Evolutionary conservation across 257 asterid species (phyloP).

Genomic region (Nemophila menziesii): DNA sequence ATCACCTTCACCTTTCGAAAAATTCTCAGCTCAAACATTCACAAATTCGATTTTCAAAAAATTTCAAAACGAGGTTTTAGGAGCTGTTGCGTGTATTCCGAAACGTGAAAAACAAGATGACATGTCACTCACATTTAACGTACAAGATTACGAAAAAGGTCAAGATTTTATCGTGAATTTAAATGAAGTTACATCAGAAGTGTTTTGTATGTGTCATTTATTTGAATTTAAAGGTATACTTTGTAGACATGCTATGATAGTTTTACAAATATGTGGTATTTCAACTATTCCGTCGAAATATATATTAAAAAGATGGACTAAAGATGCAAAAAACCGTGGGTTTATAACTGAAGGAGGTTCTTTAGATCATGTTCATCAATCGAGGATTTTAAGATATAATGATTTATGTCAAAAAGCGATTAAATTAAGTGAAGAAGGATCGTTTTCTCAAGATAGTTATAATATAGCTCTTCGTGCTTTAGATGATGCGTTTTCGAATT

Average conservation of each 20-base stretch:
- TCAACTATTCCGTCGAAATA: constrained; percentile 65
- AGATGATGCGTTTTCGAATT: constrained; percentile 73
- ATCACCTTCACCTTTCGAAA: constrained; percentile 97
- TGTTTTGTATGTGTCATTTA: constrained; percentile 68
- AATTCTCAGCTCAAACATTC: constrained; percentile 63
- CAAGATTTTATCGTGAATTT: constrained; percentile 60
- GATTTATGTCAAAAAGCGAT: constrained; percentile 68
- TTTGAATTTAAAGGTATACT: constrained; percentile 82
- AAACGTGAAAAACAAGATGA: constrained; percentile 56
- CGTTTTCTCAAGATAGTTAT: constrained; percentile 77
- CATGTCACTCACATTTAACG: constrained; percentile 38
- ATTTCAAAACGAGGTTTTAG: constrained; percentile 84
- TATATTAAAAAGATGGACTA: constrained; percentile 86
- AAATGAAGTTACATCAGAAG: constrained; percentile 66
- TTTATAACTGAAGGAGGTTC: constrained; percentile 43
- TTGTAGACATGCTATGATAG: constrained; percentile 85
- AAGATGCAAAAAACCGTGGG: constrained; percentile 62
- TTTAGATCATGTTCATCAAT: constrained; percentile 60
- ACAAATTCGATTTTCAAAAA: constrained; percentile 67
- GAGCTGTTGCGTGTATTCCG: constrained; percentile 89
- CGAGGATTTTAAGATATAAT: constrained; percentile 73
- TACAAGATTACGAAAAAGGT: constrained; percentile 65
- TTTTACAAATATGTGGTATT: constrained; percentile 76
- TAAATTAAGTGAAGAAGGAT: constrained; percentile 84
- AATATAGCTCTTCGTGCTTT: constrained; percentile 49